Conservation (phyloP, 805 yeast genomes). For the Candida silvatica region DNA sequence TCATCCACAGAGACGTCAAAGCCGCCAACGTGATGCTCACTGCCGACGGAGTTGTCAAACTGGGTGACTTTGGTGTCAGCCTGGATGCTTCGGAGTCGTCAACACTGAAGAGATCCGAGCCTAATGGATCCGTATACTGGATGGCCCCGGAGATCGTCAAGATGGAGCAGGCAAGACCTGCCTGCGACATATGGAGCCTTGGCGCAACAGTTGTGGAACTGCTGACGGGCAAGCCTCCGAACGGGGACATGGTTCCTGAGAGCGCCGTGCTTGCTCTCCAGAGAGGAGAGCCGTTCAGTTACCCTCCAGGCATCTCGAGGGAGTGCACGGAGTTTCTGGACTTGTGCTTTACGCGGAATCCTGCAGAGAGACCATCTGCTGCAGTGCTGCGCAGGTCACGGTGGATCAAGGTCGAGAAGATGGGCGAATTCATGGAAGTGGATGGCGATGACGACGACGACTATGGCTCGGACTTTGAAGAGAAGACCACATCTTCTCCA, state of each 20-base stretch:
- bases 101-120: conserved; percentile 32
- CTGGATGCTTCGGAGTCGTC: conserved; percentile 21
- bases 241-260: conserved; percentile 65
- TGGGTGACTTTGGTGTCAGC: conserved; percentile 77
- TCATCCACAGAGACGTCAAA: conserved; percentile 70
- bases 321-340: conserved; percentile 42
- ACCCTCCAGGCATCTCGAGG: conserved; percentile 35
- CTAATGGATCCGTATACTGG: conserved; percentile 92
- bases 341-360: conserved; percentile 67
- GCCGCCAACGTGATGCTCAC: conserved; percentile 65
- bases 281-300: conserved; percentile 59
- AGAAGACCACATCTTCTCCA: conserved; percentile 6
- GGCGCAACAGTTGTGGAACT: conserved; percentile 94
- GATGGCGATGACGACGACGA: conserved; percentile 2
- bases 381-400: conserved; percentile 44
- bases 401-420: conserved; percentile 50
- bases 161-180: conserved; percentile 76
- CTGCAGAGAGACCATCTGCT: conserved; percentile 50
- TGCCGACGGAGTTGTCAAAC: conserved; percentile 41
- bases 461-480: neutral
- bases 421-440: conserved; percentile 13
- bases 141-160: conserved; percentile 96
- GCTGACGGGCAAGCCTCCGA: conserved; percentile 82
- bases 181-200: conserved; percentile 88
- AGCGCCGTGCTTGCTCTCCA: conserved; percentile 81